A percentile compares a stretch with the other conserved stretches of the same genome.
These are phyloP conservation scores for Aegle marmelos DNA, from an alignment of 345 rosid species.

Conservation along the genomic window DNA sequence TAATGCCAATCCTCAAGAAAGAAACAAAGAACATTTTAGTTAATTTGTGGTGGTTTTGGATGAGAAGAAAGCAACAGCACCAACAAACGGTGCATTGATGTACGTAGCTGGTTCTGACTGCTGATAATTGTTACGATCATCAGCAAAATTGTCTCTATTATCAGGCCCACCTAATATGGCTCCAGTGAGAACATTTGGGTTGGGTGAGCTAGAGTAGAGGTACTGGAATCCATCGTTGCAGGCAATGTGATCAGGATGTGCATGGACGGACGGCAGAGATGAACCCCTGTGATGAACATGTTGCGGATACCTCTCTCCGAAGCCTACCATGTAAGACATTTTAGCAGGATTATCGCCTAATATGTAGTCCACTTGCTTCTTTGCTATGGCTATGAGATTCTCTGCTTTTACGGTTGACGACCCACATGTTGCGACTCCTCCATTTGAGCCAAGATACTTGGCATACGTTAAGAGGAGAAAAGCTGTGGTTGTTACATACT, in stretches of 20 bases:
- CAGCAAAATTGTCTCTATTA: conserved; percentile 46
- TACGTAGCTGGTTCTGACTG: conserved; percentile 78
- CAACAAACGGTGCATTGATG: conserved; percentile 73
- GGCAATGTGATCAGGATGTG: conserved; percentile 47
- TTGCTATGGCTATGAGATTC: conserved; percentile 45
- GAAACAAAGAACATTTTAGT: neutral
- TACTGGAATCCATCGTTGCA: conserved; percentile 57
- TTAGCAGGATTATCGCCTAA: conserved; percentile 78
- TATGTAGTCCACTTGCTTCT: conserved; percentile 79
- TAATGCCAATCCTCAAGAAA: neutral
- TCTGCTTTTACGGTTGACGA: conserved; percentile 33
- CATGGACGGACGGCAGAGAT: conserved; percentile 58
- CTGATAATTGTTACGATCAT: conserved; percentile 59
- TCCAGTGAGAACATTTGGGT: conserved; percentile 62
- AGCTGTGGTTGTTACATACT: conserved; percentile 57
- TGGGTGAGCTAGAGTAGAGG: conserved; percentile 42
- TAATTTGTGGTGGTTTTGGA: conserved; percentile 20
- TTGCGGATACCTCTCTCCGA: conserved; percentile 65
- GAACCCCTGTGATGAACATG: conserved; percentile 90
- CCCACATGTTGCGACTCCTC: conserved; percentile 45
- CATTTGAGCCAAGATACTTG: conserved; percentile 46
- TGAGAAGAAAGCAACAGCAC: conserved; percentile 62
- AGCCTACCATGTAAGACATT: conserved; percentile 92
- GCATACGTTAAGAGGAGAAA: conserved; percentile 67
- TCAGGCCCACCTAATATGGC: conserved; percentile 74